Evolutionary conservation across 257 asterid species (phyloP).

Genomic region (Misopates orontium): DNA sequence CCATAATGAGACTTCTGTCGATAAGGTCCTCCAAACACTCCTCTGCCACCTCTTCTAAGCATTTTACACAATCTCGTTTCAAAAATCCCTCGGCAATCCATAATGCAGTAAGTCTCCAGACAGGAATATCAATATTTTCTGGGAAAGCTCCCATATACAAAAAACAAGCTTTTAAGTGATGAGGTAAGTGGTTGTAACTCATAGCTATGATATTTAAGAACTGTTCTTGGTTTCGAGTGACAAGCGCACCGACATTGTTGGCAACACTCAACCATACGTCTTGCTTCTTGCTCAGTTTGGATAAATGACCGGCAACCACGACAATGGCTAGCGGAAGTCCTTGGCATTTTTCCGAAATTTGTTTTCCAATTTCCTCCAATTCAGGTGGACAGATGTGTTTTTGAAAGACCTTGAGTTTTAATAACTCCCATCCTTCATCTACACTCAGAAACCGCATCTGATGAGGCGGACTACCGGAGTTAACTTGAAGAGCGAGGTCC

Average conservation of each 20-base stretch:
- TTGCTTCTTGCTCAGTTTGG: constrained; percentile 21
- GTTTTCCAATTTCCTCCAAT: constrained; percentile 33
- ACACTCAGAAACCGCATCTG: constrained; percentile 31
- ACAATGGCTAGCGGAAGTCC: constrained; percentile 40
- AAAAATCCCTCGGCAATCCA: constrained; percentile 49
- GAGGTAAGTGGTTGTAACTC: constrained; percentile 42
- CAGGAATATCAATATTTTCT: constrained; percentile 34
- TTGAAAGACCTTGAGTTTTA: constrained; percentile 31
- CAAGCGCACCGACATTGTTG: constrained; percentile 28
- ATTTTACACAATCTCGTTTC: neutral
- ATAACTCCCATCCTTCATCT: constrained; percentile 42
- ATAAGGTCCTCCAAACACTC: constrained; percentile 40
- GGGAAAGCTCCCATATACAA: constrained; percentile 47
- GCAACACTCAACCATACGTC: constrained; percentile 32
- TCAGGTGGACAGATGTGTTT: constrained; percentile 29
- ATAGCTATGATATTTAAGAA: constrained; percentile 28
- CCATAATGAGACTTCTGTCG: constrained; percentile 35
- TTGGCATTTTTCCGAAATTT: constrained; percentile 32
- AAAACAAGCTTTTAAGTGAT: constrained; percentile 35
- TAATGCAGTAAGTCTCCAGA: constrained; percentile 24
- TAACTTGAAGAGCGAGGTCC: constrained; percentile 30
- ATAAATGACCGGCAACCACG: constrained; percentile 29
- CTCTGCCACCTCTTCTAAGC: constrained; percentile 32
- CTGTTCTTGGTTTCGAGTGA: constrained; percentile 18
- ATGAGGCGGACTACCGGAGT: constrained; percentile 27